Evolutionary conservation across 169 alveolate species (phyloP).

Genomic region (Plasmodium cynomolgi): DNA sequence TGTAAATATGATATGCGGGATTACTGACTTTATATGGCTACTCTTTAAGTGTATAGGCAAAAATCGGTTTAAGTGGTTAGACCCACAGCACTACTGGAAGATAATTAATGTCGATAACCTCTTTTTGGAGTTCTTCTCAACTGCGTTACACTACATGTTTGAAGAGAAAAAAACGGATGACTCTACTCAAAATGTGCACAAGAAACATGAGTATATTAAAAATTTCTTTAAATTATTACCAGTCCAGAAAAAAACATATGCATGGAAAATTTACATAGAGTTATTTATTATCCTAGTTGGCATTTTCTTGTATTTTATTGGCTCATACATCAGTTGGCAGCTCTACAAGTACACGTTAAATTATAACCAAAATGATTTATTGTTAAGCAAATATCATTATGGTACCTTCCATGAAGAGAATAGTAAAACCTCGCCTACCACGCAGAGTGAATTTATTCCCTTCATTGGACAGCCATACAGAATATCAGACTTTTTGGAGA

Average conservation of each 20-base stretch:
- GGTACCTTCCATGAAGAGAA: conserved; percentile 73
- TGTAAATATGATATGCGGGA: conserved; percentile 74
- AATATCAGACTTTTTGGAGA: conserved; percentile 67
- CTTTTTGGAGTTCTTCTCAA: conserved; percentile 65
- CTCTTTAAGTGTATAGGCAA: conserved; percentile 73
- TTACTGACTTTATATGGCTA: conserved; percentile 66
- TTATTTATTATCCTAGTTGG: conserved; percentile 44
- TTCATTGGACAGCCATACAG: conserved; percentile 72
- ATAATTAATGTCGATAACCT: conserved; percentile 54
- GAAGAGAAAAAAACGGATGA: conserved; percentile 36
- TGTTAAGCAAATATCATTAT: conserved; percentile 47
- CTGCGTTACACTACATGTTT: conserved; percentile 68
- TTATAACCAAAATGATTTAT: conserved; percentile 47
- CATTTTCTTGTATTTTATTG: conserved; percentile 50
- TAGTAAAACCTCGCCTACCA: conserved; percentile 38
- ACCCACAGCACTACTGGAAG: conserved; percentile 70
- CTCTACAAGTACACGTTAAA: conserved; percentile 63
- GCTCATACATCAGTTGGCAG: conserved; percentile 73
- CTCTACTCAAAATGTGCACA: conserved; percentile 54
- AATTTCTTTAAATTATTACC: conserved; percentile 69
- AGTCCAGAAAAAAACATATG: conserved; percentile 57
- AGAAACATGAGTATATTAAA: conserved; percentile 56
- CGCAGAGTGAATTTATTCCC: conserved; percentile 66
- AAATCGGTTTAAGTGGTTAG: conserved; percentile 59
- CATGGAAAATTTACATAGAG: conserved; percentile 71